phyloP scores from a whole-genome alignment of 75 land plant genomes.

The Sequoia sempervirens region DNA sequence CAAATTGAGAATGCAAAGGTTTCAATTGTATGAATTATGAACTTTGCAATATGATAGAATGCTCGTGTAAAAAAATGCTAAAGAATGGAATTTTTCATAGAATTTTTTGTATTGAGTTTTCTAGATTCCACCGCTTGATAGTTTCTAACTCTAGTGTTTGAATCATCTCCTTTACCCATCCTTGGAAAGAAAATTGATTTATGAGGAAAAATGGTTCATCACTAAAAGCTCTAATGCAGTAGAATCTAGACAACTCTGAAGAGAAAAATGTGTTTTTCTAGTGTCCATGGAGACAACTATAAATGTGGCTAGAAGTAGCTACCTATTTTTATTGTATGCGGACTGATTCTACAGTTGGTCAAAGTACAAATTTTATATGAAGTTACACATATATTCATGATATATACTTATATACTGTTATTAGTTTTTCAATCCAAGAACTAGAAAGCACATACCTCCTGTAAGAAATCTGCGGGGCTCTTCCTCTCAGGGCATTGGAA shows the following conservation, averaged over 20 bases:
- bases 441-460: conserved; percentile 45
- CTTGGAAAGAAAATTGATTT: too few species aligned
- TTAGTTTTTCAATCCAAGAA: neutral
- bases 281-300: neutral
- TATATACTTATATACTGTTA: too few species aligned
- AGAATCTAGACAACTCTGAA: neutral
- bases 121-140: neutral
- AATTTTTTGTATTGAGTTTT: neutral
- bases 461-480: conserved; percentile 72
- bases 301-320: neutral
- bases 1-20: neutral
- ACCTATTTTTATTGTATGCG: neutral
- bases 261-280: neutral
- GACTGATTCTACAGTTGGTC: neutral
- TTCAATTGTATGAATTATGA: neutral
- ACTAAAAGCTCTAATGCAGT: too few species aligned
- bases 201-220: neutral
- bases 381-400: neutral
- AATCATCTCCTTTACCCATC: neutral
- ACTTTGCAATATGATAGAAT: neutral
- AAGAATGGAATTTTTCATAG: too few species aligned
- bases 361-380: neutral
- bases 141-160: neutral
- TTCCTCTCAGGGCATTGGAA: conserved; percentile 47
- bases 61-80: neutral